phyloP scores from a whole-genome alignment of 257 asterid species.

The Striga asiatica region DNA sequence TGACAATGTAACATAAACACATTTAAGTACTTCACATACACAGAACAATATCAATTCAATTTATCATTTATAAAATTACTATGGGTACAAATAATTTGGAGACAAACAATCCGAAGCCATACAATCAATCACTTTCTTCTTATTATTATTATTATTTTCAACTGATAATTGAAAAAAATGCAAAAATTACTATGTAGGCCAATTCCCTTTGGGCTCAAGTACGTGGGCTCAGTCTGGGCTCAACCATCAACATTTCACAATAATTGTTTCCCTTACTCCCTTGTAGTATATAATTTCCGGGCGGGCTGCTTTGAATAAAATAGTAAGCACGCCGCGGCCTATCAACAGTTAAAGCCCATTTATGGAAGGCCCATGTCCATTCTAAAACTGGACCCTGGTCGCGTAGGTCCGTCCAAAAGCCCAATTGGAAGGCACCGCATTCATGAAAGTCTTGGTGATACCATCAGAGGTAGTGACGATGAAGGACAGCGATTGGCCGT shows the following conservation, averaged over 20 bases:
- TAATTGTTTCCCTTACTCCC: too few species aligned
- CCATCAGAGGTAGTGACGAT: slow-evolving; percentile 69
- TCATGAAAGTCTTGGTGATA: slow-evolving; percentile 36
- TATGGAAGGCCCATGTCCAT: not conserved
- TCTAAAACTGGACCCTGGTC: slow-evolving; percentile 41
- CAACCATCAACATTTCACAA: not conserved
- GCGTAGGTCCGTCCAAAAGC: slow-evolving; percentile 61
- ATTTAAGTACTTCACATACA: too few species aligned
- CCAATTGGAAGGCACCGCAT: slow-evolving; percentile 61
- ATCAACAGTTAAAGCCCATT: slow-evolving; percentile 8
- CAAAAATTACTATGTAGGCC: slow-evolving; percentile 5
- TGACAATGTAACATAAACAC: not conserved
- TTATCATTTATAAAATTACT: not conserved
- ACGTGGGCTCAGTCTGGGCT: slow-evolving; percentile 5
- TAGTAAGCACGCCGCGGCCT: slow-evolving; percentile 74
- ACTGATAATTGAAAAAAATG: not conserved
- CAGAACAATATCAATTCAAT: not conserved
- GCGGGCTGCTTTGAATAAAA: slow-evolving; percentile 80
- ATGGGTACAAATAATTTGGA: slow-evolving; percentile 14
- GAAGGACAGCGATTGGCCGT: slow-evolving; percentile 71
- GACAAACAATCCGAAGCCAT: slow-evolving; percentile 10
- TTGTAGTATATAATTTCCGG: not conserved
- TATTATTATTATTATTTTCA: slow-evolving; percentile 11
- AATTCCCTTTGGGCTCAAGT: slow-evolving; percentile 19
- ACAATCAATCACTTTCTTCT: not conserved